Evolutionary conservation across 495 filamentous ascomycete species (phyloP), one percentile per base, ranked within the genome.

Genomic region (Penicillium cataractarum): DNA sequence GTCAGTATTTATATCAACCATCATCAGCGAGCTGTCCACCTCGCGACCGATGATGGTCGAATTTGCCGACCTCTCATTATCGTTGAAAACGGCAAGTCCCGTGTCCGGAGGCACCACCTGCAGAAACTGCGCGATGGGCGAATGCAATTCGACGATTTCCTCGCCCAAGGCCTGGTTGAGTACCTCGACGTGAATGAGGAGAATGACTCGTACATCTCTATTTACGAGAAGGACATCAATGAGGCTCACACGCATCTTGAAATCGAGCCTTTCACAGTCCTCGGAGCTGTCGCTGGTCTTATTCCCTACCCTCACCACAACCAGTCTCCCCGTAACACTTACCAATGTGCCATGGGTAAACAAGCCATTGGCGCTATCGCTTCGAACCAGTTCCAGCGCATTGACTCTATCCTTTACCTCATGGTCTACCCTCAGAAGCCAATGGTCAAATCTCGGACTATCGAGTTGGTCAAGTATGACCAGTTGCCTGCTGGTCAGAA

Each of bases 281-380:
- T 99, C 32, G 95, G 95, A n/a, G 96, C 95, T 27, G 96, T 98
- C 35, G 95, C 95, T 39, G 94, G 95, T 40, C 81, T 99, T 22
- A 98, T 99, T 68, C 95, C 95, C 4, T 99, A 97, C 71, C 95
- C 95, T 12, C 96, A 99, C 77, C 95, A 99, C 81, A 99, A 99
- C 75, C 95, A 99, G 75, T 99, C 95, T 4, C 95, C 95, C 9
- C 88, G 95, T 79, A 99, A 99, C 73, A 99, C 95, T 8, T 99
- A 99, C 71, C 95, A 99, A 79, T 97, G 96, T 75, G 95, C 95
- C 76, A 99, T 99, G 95, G 95, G 95, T 82, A 99, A 99, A 78
- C 95, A 99, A 90, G 95, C 95, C 19, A 97, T 99, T 73, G 95
- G 95, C 53, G 92, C 94, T 21, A 97, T 98, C 72, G 93, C 94